phyloP scores from a whole-genome alignment of 164 flowering plant genomes.

The Stephania yunnanensis region DNA sequence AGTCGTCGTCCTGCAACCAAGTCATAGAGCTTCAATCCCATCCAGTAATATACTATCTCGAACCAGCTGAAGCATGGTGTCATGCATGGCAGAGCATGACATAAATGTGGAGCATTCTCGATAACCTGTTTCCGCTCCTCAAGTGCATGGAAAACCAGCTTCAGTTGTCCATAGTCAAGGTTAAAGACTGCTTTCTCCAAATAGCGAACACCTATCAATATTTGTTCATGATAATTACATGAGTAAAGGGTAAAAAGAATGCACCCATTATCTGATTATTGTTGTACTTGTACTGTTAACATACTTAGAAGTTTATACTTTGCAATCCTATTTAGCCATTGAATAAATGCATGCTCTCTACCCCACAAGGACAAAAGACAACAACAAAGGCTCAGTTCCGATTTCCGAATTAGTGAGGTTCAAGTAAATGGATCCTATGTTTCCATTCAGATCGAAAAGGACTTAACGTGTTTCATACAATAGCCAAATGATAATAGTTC shows the following conservation, averaged over 20 bases:
- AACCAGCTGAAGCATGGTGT: slow-evolving; percentile 98
- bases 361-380: not conserved
- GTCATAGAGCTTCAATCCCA: slow-evolving; percentile 91
- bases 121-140: slow-evolving; percentile 97
- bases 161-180: slow-evolving; percentile 92
- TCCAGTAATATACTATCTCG: slow-evolving; percentile 87
- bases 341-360: not conserved
- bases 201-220: slow-evolving; percentile 77
- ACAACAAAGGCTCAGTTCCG: too few species aligned
- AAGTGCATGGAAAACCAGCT: slow-evolving; percentile 94
- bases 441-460: too few species aligned
- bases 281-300: not conserved
- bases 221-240: not conserved
- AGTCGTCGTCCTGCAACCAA: slow-evolving; percentile 77
- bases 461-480: too few species aligned
- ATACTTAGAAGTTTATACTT: not conserved
- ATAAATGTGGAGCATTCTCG: slow-evolving; percentile 92
- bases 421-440: too few species aligned
- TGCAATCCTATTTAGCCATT: not conserved
- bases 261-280: not conserved
- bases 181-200: slow-evolving; percentile 97
- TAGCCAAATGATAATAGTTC: not conserved
- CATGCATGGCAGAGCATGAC: slow-evolving; percentile 98
- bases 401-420: too few species aligned
- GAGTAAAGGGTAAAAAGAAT: not conserved